Base-by-base conservation (phyloP, 306 rosid genomes). In the barrel medic (Medicago truncatula) region DNA sequence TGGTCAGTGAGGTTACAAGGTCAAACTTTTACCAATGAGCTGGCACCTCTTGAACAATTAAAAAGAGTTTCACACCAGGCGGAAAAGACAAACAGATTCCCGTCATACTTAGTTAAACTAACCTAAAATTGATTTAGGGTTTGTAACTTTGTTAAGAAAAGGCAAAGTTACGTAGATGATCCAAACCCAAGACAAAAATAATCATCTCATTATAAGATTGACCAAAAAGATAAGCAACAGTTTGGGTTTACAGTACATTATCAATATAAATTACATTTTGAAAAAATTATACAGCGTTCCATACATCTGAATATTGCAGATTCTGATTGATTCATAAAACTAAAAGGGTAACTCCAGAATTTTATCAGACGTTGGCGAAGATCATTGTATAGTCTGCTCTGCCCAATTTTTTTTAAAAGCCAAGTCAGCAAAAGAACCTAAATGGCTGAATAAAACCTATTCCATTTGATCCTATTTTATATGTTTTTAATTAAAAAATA, bases 231-330 rank as follows among this genome's bases (percentile, higher is more conserved):
- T 0, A 56, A 49, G 31, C 43, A 67, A 17, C 3, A 67, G 18
- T 14, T 18, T 9, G 10, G 11, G 75, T 31, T 34, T 62, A 60
- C 9, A 3, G 20, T 18, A 36, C 53, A 36, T n/a, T 43, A 17
- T 16, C n/a, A 38, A 65, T 41, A 23, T 36, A 23, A 14, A 66
- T 66, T 39, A 79, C 78, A 73, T 34, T 66, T 54, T 20, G 17
- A 54, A n/a, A 1, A 16, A 52, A 16, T 10, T n/a, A 4, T 46
- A n/a, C 20, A 21, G 21, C 31, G 6, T 49, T 47, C 16, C 34
- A 60, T 28, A 28, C 31, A 28, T 28, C 31, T 28, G 31, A 28
- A 28, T 28, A 28, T 28, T 28, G 31, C 31, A 28, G 4, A 28
- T 3, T 28, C 31, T 28, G 31, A 3, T 28, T 28, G 3, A 28